These are phyloP conservation scores for Hymenoscyphus repandus DNA, from an alignment of 2,329 filamentous ascomycete species.

Conservation along the genomic window DNA sequence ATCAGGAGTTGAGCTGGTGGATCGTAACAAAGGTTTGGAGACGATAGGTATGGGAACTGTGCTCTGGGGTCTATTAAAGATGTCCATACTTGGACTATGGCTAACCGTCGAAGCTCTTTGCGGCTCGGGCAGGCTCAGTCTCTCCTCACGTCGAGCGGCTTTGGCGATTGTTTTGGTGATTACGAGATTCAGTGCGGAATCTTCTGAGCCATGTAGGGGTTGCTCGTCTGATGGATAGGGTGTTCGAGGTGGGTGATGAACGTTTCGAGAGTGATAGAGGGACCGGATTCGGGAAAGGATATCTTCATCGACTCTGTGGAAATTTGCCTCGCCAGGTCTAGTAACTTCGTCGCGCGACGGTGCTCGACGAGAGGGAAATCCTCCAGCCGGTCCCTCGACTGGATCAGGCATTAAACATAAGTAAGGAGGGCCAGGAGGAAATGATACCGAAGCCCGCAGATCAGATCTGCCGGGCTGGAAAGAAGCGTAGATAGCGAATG, in stretches of 20 bases:
- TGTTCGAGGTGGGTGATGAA: slow-evolving; percentile 22
- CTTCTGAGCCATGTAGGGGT: slow-evolving; percentile 3
- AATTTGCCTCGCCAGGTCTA: slow-evolving; percentile 21
- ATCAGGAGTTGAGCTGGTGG: slow-evolving; percentile 13
- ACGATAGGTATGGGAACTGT: not conserved
- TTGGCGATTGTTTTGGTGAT: slow-evolving; percentile 20
- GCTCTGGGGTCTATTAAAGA: not conserved
- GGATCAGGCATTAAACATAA: slow-evolving; percentile 19
- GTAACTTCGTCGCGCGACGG: slow-evolving; percentile 18
- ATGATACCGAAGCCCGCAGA: not conserved
- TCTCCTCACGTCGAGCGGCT: slow-evolving; percentile 6
- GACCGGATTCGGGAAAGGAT: slow-evolving; percentile 27
- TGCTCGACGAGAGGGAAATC: slow-evolving; percentile 13
- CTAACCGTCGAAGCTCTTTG: slow-evolving; percentile 7
- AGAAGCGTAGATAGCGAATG: slow-evolving; percentile 4
- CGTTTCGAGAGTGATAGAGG: slow-evolving; percentile 25
- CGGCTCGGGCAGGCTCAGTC: slow-evolving; percentile 7
- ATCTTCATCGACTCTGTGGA: slow-evolving; percentile 25
- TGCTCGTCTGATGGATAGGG: slow-evolving; percentile 24
- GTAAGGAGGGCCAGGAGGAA: not conserved
- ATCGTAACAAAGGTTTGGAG: slow-evolving; percentile 4
- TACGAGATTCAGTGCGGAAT: slow-evolving; percentile 19
- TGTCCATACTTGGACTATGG: slow-evolving; percentile 7
- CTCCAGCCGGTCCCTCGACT: slow-evolving; percentile 12
- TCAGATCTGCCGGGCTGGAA: not conserved